These are phyloP conservation scores for Cylindrotheca fusiformis DNA, from an alignment of 108 stramenopile genomes.

Conservation along the genomic window DNA sequence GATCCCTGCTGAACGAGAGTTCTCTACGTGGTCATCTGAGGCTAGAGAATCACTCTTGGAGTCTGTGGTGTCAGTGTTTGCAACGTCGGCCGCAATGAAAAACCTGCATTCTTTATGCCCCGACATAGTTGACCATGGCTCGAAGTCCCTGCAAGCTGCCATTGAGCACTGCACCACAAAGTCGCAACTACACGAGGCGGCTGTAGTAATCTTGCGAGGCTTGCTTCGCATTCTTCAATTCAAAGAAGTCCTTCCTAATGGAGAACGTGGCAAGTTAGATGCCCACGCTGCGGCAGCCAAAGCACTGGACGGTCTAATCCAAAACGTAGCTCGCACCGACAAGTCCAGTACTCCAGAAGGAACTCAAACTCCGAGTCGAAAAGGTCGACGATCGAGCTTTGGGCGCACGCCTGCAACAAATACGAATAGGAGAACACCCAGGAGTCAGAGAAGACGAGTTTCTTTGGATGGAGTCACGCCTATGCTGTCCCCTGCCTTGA, in stretches of 20 bases:
- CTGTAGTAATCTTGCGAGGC: slow-evolving; percentile 55
- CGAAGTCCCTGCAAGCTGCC: neutral
- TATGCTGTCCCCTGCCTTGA: slow-evolving; percentile 22
- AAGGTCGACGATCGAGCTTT: neutral
- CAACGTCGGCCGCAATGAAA: slow-evolving; percentile 45
- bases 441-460: slow-evolving; percentile 10
- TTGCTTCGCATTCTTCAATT: slow-evolving; percentile 51
- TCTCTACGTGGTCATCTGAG: slow-evolving; percentile 66
- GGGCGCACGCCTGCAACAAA: slow-evolving; percentile 3
- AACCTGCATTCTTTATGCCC: neutral
- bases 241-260: slow-evolving; percentile 61
- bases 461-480: slow-evolving; percentile 14
- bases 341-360: slow-evolving; percentile 6
- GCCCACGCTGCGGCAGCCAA: slow-evolving; percentile 43
- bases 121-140: neutral
- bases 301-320: slow-evolving; percentile 41
- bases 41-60: slow-evolving; percentile 64
- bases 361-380: slow-evolving; percentile 8
- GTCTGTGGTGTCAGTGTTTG: slow-evolving; percentile 39
- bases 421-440: slow-evolving; percentile 2
- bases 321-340: neutral
- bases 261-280: slow-evolving; percentile 64
- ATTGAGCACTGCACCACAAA: slow-evolving; percentile 1
- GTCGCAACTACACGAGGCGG: slow-evolving; percentile 39
- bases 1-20: slow-evolving; percentile 49